Evolutionary conservation across 1,139 yeast species (phyloP).

Genomic region (Yamadazyma spencermartinsiae): DNA sequence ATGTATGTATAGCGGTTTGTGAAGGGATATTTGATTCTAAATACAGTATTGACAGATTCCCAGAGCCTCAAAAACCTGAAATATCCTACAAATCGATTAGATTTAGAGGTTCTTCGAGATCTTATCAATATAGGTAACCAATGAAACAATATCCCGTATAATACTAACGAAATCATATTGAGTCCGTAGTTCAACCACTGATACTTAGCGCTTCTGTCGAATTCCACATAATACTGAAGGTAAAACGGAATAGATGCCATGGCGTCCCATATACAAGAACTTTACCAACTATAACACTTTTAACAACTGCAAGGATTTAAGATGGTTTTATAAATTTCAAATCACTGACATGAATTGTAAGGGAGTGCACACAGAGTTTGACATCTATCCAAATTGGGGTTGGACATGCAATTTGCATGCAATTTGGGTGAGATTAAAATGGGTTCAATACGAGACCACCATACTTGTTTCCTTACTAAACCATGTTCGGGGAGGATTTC

Average conservation of each 20-base stretch:
- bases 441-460: too few relatives aligned
- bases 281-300: too few relatives aligned
- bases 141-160: slow-evolving; percentile 43
- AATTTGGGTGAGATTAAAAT: too few relatives aligned
- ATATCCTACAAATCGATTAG: slow-evolving; percentile 15
- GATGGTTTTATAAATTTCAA: too few relatives aligned
- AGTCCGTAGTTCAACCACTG: slow-evolving; percentile 39
- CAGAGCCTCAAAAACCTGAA: slow-evolving; percentile 30
- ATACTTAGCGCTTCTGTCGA: slow-evolving; percentile 31
- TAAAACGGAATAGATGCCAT: slow-evolving; percentile 19
- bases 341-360: too few relatives aligned
- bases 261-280: too few relatives aligned
- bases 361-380: too few relatives aligned
- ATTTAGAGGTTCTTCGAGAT: slow-evolving; percentile 13
- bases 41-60: slow-evolving; percentile 30
- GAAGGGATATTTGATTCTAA: slow-evolving; percentile 11
- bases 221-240: slow-evolving; percentile 35
- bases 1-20: slow-evolving; percentile 21
- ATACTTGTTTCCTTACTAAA: too few relatives aligned
- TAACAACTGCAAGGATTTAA: too few relatives aligned
- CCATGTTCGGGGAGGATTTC: too few relatives aligned
- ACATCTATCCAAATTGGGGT: too few relatives aligned
- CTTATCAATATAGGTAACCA: slow-evolving; percentile 37
- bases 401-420: too few relatives aligned
- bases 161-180: slow-evolving; percentile 24